Percentiles rank a stretch among this genome's conserved stretches.
Conservation (phyloP, 129 eudicot species). For the Chrysanthemum makinoi region DNA sequence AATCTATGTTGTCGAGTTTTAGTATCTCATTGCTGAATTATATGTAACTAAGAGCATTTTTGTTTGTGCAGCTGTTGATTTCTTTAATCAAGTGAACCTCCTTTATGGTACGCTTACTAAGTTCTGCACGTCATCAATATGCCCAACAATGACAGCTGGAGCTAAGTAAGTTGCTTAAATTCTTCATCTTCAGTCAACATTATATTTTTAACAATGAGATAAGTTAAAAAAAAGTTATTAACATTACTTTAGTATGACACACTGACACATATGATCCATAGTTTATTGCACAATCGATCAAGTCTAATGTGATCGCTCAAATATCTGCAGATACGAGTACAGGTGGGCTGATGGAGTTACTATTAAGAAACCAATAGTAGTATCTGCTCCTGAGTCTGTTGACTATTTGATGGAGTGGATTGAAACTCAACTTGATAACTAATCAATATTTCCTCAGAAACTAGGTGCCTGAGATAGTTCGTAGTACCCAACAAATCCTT, state of each 20-base stretch:
- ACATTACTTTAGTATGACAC: neutral
- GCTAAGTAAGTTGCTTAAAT: constrained; percentile 46
- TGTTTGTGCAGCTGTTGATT: constrained; percentile 57
- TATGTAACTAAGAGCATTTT: neutral
- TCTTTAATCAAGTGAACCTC: constrained; percentile 68
- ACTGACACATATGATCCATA: neutral
- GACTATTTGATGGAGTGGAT: constrained; percentile 68
- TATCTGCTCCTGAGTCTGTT: constrained; percentile 59
- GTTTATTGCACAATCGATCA: neutral
- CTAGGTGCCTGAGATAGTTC: constrained; percentile 36
- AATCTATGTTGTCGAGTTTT: neutral
- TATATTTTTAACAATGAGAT: neutral
- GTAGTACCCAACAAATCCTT: neutral
- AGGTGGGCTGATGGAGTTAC: constrained; percentile 78
- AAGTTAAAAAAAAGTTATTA: neutral
- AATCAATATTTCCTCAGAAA: constrained; percentile 57
- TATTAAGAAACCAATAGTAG: constrained; percentile 63
- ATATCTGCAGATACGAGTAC: constrained; percentile 52
- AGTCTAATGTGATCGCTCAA: no score
- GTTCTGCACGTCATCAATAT: constrained; percentile 61
- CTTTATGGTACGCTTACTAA: constrained; percentile 66
- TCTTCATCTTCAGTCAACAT: constrained; percentile 13
- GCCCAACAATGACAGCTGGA: constrained; percentile 73
- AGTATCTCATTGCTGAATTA: neutral
- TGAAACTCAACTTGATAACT: constrained; percentile 62